Evolutionary conservation across 768 basidiomycete genomes (phyloP).

Genomic region (Rhizopogon sp.): DNA sequence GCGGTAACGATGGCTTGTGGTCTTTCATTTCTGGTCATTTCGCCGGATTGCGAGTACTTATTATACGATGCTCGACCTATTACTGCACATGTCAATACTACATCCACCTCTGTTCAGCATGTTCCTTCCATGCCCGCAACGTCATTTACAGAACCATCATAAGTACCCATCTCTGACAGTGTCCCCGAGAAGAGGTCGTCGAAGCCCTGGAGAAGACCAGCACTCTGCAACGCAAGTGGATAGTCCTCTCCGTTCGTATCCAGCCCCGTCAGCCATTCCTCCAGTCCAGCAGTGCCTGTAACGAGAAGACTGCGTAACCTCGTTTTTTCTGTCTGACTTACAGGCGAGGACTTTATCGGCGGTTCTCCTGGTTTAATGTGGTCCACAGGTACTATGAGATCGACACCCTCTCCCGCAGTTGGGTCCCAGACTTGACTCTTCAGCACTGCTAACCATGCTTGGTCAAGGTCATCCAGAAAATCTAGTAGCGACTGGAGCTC

Average conservation of each 20-base stretch:
- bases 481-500: constrained; percentile 52
- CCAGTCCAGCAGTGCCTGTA: constrained; percentile 51
- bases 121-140: constrained; percentile 14
- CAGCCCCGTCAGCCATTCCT: constrained; percentile 57
- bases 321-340: constrained; percentile 68
- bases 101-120: constrained; percentile 11
- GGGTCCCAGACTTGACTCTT: constrained; percentile 66
- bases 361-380: constrained; percentile 20
- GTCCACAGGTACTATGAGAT: constrained; percentile 37
- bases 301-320: constrained; percentile 66
- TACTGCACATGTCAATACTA: not conserved
- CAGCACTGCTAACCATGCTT: constrained; percentile 67
- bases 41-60: not conserved
- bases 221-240: constrained; percentile 36
- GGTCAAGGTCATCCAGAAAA: constrained; percentile 70
- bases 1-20: constrained; percentile 20
- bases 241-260: constrained; percentile 23
- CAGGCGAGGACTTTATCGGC: constrained; percentile 36
- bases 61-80: not conserved
- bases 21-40: not conserved
- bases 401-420: constrained; percentile 30
- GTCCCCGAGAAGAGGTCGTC: constrained; percentile 60
- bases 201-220: constrained; percentile 58
- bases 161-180: constrained; percentile 52
- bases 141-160: constrained; percentile 25